Evolutionary conservation across 2,329 filamentous ascomycete genomes (phyloP).

Genomic region (Didymosphaeria variabile): DNA sequence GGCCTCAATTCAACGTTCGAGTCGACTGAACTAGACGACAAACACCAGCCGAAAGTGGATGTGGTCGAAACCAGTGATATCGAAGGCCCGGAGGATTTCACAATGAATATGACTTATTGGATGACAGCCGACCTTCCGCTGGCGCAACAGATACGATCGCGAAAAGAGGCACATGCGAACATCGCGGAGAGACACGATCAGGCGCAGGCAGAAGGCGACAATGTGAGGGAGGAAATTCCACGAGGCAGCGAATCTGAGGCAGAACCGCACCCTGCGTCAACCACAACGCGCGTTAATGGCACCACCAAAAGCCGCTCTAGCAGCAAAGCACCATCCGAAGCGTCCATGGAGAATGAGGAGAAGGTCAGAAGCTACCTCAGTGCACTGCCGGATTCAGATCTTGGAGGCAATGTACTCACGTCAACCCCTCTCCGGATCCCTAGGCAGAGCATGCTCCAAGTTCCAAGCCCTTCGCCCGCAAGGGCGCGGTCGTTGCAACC

Average conservation of each 20-base stretch:
- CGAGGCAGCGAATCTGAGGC: slow-evolving; percentile 11
- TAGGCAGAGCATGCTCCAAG: slow-evolving; percentile 38
- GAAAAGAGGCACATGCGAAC: slow-evolving; percentile 39
- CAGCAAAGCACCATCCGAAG: slow-evolving; percentile 37
- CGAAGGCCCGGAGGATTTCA: slow-evolving; percentile 54
- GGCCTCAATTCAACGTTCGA: slow-evolving; percentile 48
- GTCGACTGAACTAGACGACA: slow-evolving; percentile 41
- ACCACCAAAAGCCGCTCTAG: slow-evolving; percentile 31
- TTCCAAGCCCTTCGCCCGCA: slow-evolving; percentile 34
- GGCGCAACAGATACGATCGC: slow-evolving; percentile 39
- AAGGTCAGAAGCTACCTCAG: slow-evolving; percentile 50
- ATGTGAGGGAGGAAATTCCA: slow-evolving; percentile 28
- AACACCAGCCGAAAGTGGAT: slow-evolving; percentile 43
- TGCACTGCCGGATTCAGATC: slow-evolving; percentile 47
- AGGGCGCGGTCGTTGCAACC: slow-evolving; percentile 45
- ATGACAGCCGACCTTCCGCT: slow-evolving; percentile 49
- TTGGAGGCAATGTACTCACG: slow-evolving; percentile 34
- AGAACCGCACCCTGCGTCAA: slow-evolving; percentile 25
- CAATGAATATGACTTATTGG: slow-evolving; percentile 55
- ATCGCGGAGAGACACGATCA: slow-evolving; percentile 30
- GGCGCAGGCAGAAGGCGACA: slow-evolving; percentile 30
- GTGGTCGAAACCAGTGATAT: slow-evolving; percentile 51
- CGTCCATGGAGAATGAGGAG: slow-evolving; percentile 49
- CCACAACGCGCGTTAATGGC: slow-evolving; percentile 36
- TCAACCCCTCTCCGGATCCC: slow-evolving; percentile 38